Conservation (phyloP, 2,329 filamentous ascomycete genomes). For the Colletotrichum neosansevieriae region DNA sequence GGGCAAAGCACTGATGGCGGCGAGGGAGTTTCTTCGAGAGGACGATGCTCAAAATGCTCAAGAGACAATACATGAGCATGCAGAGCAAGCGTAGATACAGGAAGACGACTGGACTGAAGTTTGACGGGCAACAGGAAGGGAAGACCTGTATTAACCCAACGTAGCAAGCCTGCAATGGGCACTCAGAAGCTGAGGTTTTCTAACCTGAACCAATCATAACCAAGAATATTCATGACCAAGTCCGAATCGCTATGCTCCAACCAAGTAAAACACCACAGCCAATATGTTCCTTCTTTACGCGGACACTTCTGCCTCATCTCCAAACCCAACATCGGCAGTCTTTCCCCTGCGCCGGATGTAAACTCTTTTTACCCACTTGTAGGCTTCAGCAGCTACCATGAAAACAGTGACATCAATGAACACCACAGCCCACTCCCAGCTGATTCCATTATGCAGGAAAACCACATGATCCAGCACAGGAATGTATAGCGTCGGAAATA, state of each 20-base stretch:
- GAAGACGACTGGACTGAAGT: too few species aligned
- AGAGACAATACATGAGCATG: neutral
- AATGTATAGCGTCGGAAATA: constrained; percentile 69
- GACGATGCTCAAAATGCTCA: neutral
- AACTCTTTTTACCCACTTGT: constrained; percentile 75
- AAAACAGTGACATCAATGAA: constrained; percentile 58
- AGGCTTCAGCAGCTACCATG: constrained; percentile 72
- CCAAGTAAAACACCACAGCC: neutral
- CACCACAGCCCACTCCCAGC: constrained; percentile 73
- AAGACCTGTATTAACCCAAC: neutral
- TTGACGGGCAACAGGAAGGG: neutral
- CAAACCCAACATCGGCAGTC: constrained; percentile 6
- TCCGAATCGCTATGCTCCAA: neutral
- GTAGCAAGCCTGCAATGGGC: too few species aligned
- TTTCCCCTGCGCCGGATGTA: constrained; percentile 55
- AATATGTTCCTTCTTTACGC: neutral
- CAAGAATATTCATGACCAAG: too few species aligned
- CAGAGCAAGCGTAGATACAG: too few species aligned
- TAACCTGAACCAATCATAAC: neutral
- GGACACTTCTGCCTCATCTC: neutral
- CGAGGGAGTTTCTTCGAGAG: constrained; percentile 40
- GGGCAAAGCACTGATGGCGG: constrained; percentile 48
- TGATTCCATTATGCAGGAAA: constrained; percentile 71
- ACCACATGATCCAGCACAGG: constrained; percentile 69
- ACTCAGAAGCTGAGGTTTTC: too few species aligned